Evolutionary conservation across 116 monocot species (phyloP).

Genomic region (Iris pallida): DNA sequence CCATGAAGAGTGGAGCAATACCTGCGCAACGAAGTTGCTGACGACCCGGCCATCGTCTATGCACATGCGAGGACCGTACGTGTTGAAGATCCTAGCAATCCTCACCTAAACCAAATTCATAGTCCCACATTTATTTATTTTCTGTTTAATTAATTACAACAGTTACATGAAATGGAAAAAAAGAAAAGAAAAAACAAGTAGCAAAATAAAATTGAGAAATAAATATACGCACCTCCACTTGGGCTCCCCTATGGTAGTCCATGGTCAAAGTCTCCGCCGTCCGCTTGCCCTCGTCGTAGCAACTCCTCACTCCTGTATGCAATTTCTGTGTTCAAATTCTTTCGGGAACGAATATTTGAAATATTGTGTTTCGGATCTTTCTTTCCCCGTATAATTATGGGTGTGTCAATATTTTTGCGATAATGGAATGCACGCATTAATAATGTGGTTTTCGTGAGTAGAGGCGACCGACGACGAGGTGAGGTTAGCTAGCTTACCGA

Average conservation of each 20-base stretch:
- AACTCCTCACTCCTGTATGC: conserved; percentile 92
- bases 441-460: neutral
- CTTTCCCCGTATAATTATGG: too few relatives aligned
- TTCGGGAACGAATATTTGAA: too few relatives aligned
- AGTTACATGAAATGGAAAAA: too few relatives aligned
- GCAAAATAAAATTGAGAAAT: too few relatives aligned
- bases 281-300: conserved; percentile 95
- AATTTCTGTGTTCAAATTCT: too few relatives aligned
- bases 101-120: conserved; percentile 26
- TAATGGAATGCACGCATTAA: too few relatives aligned
- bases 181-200: neutral
- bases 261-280: conserved; percentile 94
- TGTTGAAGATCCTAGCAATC: conserved; percentile 53
- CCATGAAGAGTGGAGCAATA: conserved; percentile 1
- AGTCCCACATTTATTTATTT: neutral
- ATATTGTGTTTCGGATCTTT: too few relatives aligned
- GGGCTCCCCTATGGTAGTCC: conserved; percentile 95
- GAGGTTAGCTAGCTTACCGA: conserved; percentile 36
- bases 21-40: conserved; percentile 54
- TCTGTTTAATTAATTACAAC: too few relatives aligned
- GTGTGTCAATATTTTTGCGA: neutral
- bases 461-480: neutral
- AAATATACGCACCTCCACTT: conserved; percentile 58
- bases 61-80: conserved; percentile 56
- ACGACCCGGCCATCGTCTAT: conserved; percentile 53